These are phyloP conservation scores for Metarhizium humberi DNA, from an alignment of 2,329 filamentous ascomycete genomes.

Conservation along the genomic window DNA sequence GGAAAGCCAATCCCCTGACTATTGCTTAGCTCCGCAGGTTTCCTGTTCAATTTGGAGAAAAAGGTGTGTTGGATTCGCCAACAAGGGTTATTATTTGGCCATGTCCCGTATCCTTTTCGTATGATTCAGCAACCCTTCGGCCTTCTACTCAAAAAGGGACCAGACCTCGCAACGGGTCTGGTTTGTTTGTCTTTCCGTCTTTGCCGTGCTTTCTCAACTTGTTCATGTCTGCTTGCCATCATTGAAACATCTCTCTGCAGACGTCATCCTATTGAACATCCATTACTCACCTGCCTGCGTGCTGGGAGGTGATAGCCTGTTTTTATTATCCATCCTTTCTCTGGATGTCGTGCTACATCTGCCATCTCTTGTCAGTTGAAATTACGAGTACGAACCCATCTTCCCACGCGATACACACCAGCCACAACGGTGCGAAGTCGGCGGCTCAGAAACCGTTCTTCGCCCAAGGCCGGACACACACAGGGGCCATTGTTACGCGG, in stretches of 20 bases:
- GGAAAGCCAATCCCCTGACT: slow-evolving; percentile 2
- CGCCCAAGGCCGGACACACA: background rate
- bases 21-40: background rate
- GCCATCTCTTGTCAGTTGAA: slow-evolving; percentile 1
- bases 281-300: background rate
- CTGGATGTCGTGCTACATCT: slow-evolving; percentile 5
- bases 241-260: background rate
- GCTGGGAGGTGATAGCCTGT: background rate
- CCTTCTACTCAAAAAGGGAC: slow-evolving; percentile 6
- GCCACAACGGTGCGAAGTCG: slow-evolving; percentile 1
- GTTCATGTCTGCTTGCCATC: background rate
- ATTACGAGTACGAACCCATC: slow-evolving; percentile 5
- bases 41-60: slow-evolving; percentile 1
- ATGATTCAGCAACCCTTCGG: slow-evolving; percentile 1
- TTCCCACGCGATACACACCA: slow-evolving; percentile 3
- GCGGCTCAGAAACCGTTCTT: background rate
- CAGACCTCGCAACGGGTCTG: slow-evolving; percentile 2
- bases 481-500: background rate
- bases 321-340: background rate
- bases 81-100: slow-evolving; percentile 4
- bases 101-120: background rate
- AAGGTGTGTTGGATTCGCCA: slow-evolving; percentile 2
- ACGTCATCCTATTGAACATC: background rate
- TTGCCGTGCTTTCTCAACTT: background rate
- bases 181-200: slow-evolving; percentile 5